These are phyloP conservation scores for Rhytidhysteron rufulum DNA, from an alignment of 2,329 filamentous ascomycete genomes.

Conservation along the genomic window DNA sequence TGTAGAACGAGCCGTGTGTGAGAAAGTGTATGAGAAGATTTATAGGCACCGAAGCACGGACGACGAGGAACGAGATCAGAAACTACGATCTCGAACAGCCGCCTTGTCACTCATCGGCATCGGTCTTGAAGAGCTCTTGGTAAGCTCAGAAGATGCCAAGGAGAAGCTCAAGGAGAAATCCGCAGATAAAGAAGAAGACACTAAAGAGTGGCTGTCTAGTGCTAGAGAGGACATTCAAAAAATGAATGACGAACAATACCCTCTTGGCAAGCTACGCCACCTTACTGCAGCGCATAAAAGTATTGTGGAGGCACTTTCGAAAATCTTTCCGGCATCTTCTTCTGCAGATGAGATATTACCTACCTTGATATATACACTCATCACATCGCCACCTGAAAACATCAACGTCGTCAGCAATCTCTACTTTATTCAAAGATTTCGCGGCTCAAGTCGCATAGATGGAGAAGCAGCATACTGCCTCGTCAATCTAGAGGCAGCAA, in stretches of 20 bases:
- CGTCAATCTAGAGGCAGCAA: constrained; percentile 91
- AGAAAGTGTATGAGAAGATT: constrained; percentile 77
- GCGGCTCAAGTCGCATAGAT: constrained; percentile 79
- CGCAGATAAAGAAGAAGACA: constrained; percentile 56
- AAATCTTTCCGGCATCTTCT: constrained; percentile 66
- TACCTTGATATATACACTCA: constrained; percentile 92
- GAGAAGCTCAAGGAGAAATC: constrained; percentile 54
- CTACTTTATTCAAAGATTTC: constrained; percentile 90
- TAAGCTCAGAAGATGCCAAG: constrained; percentile 52
- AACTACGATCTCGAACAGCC: constrained; percentile 88
- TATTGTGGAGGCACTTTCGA: constrained; percentile 81
- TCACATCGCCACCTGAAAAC: constrained; percentile 80
- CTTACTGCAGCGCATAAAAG: constrained; percentile 86
- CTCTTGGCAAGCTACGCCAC: constrained; percentile 84
- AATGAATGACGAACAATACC: constrained; percentile 86
- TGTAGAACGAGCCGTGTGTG: constrained; percentile 80
- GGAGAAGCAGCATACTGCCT: constrained; percentile 95
- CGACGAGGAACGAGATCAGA: constrained; percentile 92
- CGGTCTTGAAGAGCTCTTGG: constrained; percentile 73
- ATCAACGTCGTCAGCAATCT: constrained; percentile 91
- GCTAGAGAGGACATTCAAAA: constrained; percentile 65
- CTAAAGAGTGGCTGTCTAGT: constrained; percentile 66
- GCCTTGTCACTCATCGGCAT: constrained; percentile 90
- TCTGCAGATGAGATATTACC: constrained; percentile 97
- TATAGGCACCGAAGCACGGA: constrained; percentile 89